These are phyloP conservation scores for Acanthamoeba sp. DNA, from an alignment of 208 protist genomes.

Conservation along the genomic window DNA sequence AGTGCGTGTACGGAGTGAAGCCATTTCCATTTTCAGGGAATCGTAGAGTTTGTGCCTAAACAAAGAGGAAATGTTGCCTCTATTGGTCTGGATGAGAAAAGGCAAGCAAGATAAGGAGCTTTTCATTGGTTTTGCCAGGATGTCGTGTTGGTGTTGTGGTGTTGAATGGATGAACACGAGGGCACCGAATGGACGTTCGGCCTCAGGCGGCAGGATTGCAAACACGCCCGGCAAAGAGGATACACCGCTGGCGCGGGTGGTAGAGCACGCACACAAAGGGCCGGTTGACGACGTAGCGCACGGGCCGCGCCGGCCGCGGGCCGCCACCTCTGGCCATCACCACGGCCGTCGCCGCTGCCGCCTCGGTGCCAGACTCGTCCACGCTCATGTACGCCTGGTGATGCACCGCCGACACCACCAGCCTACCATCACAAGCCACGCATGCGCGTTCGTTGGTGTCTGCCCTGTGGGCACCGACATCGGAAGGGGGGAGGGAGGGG, in stretches of 20 bases:
- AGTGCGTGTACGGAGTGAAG: too few species aligned
- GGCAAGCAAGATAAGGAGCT: too few species aligned
- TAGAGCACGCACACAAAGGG: constrained; percentile 52
- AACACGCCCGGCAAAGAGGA: not conserved
- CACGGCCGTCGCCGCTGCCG: constrained; percentile 34
- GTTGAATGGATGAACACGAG: too few species aligned
- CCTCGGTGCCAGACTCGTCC: constrained; percentile 48
- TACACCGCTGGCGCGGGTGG: not conserved
- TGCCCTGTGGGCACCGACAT: not conserved
- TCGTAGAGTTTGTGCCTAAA: too few species aligned
- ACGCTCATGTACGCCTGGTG: constrained; percentile 49
- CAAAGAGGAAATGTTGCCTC: too few species aligned
- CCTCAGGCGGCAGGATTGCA: not conserved
- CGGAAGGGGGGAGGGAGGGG: not conserved
- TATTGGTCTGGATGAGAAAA: too few species aligned
- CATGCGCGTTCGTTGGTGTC: too few species aligned
- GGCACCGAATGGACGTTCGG: too few species aligned
- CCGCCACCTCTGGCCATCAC: not conserved
- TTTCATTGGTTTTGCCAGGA: too few species aligned
- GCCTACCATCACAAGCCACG: not conserved
- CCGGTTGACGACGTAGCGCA: constrained; percentile 4
- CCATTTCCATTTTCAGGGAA: too few species aligned
- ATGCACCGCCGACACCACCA: constrained; percentile 1
- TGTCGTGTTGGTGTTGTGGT: too few species aligned
- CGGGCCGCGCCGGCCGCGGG: not conserved